Conservation (phyloP, 2,329 filamentous ascomycete species). For the Torrubiellomyces zombiae region DNA sequence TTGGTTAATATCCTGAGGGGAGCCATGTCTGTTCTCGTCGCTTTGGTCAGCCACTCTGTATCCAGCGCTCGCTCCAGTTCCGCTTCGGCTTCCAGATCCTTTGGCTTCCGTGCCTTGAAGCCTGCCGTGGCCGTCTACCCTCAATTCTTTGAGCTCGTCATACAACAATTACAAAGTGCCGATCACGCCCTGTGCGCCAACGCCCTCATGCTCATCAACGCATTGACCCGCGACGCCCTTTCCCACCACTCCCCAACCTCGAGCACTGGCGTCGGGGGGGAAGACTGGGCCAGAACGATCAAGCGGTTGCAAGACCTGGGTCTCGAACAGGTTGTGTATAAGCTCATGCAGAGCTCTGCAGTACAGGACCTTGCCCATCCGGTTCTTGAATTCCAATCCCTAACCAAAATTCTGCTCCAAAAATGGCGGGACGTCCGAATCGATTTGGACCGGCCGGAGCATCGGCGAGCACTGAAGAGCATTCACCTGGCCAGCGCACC, state of each 20-base stretch:
- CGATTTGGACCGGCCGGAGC: slow-evolving; percentile 74
- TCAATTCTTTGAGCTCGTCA: slow-evolving; percentile 86
- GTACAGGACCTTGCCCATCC: slow-evolving; percentile 83
- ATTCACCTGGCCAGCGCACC: slow-evolving; percentile 71
- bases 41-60: slow-evolving; percentile 76
- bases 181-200: slow-evolving; percentile 94
- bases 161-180: slow-evolving; percentile 78
- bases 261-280: slow-evolving; percentile 16
- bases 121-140: slow-evolving; percentile 83
- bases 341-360: slow-evolving; percentile 85
- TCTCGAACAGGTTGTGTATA: slow-evolving; percentile 80
- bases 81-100: slow-evolving; percentile 37
- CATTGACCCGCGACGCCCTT: slow-evolving; percentile 81
- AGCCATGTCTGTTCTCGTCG: slow-evolving; percentile 91
- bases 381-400: slow-evolving; percentile 77
- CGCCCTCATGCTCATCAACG: slow-evolving; percentile 87
- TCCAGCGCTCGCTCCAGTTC: slow-evolving; percentile 24
- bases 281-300: slow-evolving; percentile 92
- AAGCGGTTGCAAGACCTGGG: slow-evolving; percentile 85
- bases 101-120: slow-evolving; percentile 82
- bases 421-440: slow-evolving; percentile 80
- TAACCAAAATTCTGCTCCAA: slow-evolving; percentile 73
- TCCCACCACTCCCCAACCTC: slow-evolving; percentile 46
- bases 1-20: slow-evolving; percentile 94
- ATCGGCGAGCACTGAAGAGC: slow-evolving; percentile 71